Conservation (phyloP, 1,284 basidiomycete species). For the Leccinum subspadiceum region DNA sequence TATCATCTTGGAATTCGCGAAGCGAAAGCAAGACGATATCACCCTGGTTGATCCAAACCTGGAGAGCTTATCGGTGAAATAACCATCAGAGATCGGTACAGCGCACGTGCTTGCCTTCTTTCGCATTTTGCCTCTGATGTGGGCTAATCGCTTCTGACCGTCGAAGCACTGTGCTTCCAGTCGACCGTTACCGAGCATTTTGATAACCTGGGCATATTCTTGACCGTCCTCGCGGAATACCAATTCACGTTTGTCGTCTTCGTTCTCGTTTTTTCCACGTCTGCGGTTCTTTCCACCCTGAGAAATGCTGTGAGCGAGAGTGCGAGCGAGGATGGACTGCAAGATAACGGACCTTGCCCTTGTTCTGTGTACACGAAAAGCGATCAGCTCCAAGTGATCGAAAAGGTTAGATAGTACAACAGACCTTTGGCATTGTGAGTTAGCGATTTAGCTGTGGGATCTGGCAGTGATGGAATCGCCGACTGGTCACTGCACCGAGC, state of each 20-base stretch:
- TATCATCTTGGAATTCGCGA: conserved; percentile 99
- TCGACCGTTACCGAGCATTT: conserved; percentile 99
- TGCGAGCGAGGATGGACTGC: not conserved
- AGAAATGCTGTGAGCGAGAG: conserved; percentile 11
- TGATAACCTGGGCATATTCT: conserved; percentile 97
- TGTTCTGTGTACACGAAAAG: conserved; percentile 52
- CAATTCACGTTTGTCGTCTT: conserved; percentile 97
- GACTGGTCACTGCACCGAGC: not conserved
- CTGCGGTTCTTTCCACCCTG: conserved; percentile 99
- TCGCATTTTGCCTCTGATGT: conserved; percentile 98
- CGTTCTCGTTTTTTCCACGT: conserved; percentile 99
- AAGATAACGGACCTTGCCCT: conserved; percentile 65
- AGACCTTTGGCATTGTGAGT: conserved; percentile 27
- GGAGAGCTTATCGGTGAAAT: conserved; percentile 6
- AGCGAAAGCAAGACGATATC: conserved; percentile 97
- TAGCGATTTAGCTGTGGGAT: not conserved
- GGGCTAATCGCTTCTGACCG: conserved; percentile 95
- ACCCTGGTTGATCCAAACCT: conserved; percentile 99
- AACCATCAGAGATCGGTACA: not conserved
- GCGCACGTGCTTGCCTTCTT: conserved; percentile 77
- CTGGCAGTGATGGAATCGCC: conserved; percentile 2
- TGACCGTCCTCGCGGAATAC: conserved; percentile 99
- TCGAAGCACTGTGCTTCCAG: conserved; percentile 98
- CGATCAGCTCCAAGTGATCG: conserved; percentile 1
- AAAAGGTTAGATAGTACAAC: not conserved